Percentiles rank a stretch among this genome's conserved stretches.
Evolutionary conservation across 805 yeast species (phyloP).

Genomic region (Hanseniaspora guilliermondii): DNA sequence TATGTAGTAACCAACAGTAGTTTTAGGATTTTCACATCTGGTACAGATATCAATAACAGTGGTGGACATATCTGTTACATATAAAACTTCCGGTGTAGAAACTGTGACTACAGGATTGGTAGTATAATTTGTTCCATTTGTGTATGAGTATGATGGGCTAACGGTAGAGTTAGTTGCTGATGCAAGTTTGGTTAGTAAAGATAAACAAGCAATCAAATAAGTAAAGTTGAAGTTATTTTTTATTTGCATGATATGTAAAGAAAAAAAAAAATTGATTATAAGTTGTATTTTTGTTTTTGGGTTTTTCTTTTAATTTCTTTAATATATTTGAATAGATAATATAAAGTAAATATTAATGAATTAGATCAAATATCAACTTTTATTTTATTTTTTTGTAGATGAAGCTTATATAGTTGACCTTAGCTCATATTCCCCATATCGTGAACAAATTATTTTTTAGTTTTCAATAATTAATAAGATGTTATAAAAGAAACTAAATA

Average conservation of each 20-base stretch:
- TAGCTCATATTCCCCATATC: no score
- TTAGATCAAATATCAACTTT: no score
- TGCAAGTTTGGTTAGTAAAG: background rate
- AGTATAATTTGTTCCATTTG: background rate
- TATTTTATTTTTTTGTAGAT: no score
- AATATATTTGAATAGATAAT: no score
- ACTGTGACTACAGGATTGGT: background rate
- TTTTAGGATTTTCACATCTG: slow-evolving; percentile 11
- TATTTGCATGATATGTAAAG: background rate
- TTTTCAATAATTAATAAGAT: no score
- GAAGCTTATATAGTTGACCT: no score
- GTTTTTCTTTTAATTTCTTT: background rate
- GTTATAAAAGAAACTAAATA: no score
- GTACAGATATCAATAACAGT: slow-evolving; percentile 14
- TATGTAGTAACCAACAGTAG: slow-evolving; percentile 14
- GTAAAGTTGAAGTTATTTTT: background rate
- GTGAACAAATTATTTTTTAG: no score
- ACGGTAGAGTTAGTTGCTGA: background rate
- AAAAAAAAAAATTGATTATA: background rate
- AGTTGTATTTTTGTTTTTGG: background rate
- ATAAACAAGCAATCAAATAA: background rate
- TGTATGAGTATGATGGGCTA: slow-evolving; percentile 3
- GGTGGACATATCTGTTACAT: slow-evolving; percentile 14
- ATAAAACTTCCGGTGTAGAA: slow-evolving; percentile 5
- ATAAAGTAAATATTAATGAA: no score